phyloP scores from a whole-genome alignment of 169 alveolate species.

The Cryptosporidium sp. region DNA sequence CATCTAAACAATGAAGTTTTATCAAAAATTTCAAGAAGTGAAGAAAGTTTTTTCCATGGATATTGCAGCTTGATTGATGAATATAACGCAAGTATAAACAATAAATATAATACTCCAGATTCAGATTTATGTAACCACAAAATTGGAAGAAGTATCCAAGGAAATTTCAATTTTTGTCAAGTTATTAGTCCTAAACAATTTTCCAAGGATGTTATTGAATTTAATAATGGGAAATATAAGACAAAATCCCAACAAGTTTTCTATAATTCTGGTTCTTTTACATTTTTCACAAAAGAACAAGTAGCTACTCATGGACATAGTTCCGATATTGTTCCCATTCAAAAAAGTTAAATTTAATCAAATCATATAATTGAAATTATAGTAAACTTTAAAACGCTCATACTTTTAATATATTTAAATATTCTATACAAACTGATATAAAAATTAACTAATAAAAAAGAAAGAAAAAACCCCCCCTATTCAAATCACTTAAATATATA shows the following conservation, averaged over 20 bases:
- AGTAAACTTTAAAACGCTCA: no score
- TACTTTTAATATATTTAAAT: neutral
- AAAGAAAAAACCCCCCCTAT: no score
- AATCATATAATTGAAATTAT: neutral
- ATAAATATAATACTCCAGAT: slow-evolving; percentile 46
- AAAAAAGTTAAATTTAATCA: neutral
- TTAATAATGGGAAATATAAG: slow-evolving; percentile 24
- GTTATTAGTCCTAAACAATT: neutral
- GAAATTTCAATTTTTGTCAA: slow-evolving; percentile 23
- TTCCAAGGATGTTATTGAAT: slow-evolving; percentile 17
- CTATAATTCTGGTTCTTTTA: slow-evolving; percentile 59
- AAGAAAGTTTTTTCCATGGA: slow-evolving; percentile 18
- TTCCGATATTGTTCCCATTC: slow-evolving; percentile 26
- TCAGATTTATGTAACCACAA: slow-evolving; percentile 51
- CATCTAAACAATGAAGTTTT: neutral
- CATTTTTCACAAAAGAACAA: slow-evolving; percentile 48
- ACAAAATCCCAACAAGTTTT: slow-evolving; percentile 12
- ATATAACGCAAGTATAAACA: slow-evolving; percentile 34
- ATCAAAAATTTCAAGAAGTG: slow-evolving; percentile 54
- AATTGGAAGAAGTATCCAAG: neutral
- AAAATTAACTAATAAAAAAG: no score
- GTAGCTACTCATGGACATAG: neutral
- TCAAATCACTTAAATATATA: neutral
- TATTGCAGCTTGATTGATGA: slow-evolving; percentile 38
- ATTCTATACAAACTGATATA: neutral